Percentiles rank a stretch among this genome's conserved stretches.
phyloP scores from a whole-genome alignment of 345 rosid species.

The Raphanus sativus region DNA sequence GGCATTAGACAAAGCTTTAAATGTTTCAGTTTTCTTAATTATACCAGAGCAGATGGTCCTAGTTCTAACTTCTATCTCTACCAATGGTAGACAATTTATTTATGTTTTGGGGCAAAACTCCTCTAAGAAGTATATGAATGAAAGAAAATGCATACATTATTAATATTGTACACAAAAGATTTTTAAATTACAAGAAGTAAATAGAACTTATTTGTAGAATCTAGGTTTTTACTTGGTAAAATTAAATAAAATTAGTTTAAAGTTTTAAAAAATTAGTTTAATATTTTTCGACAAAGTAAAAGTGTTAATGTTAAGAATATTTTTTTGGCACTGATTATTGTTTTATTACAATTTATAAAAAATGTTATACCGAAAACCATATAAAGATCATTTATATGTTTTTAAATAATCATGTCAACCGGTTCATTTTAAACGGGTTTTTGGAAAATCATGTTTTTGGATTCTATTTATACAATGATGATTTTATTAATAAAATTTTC shows the following conservation, averaged over 20 bases:
- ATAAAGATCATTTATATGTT: background rate
- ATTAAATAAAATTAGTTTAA: background rate
- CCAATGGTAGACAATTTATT: background rate
- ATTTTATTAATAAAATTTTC: background rate
- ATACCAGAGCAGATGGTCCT: background rate
- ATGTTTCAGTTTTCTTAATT: background rate
- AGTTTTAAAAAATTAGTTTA: too few relatives aligned
- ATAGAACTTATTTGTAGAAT: background rate
- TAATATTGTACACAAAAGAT: background rate
- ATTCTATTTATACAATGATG: background rate
- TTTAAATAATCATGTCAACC: background rate
- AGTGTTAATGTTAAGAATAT: background rate
- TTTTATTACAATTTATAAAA: background rate
- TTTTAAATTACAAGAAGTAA: background rate
- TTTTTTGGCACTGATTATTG: background rate
- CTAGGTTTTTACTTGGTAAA: background rate
- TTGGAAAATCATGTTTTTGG: background rate
- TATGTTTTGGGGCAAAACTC: background rate
- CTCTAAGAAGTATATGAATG: background rate
- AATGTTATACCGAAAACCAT: background rate
- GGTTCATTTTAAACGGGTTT: background rate
- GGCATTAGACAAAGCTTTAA: constrained; percentile 4
- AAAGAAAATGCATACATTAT: background rate
- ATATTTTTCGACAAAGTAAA: background rate
- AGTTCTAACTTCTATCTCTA: background rate